Evolutionary conservation across 2,329 filamentous ascomycete genomes (phyloP), one percentile per base, ranked within the genome.

Genomic region (Penicillium polonicum): DNA sequence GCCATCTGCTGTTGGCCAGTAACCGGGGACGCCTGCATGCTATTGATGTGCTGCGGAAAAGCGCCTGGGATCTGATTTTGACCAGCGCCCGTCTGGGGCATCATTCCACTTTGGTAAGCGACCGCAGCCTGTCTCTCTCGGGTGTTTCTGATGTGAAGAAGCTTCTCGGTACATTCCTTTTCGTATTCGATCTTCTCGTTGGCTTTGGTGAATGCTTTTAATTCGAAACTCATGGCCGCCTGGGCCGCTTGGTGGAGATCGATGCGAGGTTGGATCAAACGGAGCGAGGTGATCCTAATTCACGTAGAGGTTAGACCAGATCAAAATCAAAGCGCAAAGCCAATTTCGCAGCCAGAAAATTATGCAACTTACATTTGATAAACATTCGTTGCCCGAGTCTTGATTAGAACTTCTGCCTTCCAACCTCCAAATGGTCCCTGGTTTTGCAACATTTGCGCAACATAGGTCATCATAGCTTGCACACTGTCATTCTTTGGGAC

Each of bases 11-110:
- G 70, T 43, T 78, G 77, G 41, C 68, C 72, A 23, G 72, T 63
- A 43, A 83, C 79, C 0, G 80, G 77, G 2, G 81, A 82, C 4
- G 77, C 68, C 61, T 83, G 82, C 75, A 83, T 78, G 25, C 73
- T 79, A 54, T 78, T 79, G 60, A 82, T 74, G 57, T 82, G 80
- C 21, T 79, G 75, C 13, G 79, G 76, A 58, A 82, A 82, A 36
- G 78, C 76, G 52, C 78, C 77, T 41, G 70, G 68, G 23, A 75
- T 71, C 60, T 77, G 75, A 59, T 77, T 77, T 58, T 74, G 74
- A 49, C 69, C 70, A 12, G 65, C 67, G 5, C 65, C 69, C 15
- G 67, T 68, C 58, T 75, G 74, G 49, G 70, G 68, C 57, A 74
- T 74, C 68, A 77, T 74, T 52, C 72, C 72, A 55, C 67, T 71